Base-by-base conservation (phyloP, 2,329 filamentous ascomycete species). In the Aspergillus oerlinghausenensis region DNA sequence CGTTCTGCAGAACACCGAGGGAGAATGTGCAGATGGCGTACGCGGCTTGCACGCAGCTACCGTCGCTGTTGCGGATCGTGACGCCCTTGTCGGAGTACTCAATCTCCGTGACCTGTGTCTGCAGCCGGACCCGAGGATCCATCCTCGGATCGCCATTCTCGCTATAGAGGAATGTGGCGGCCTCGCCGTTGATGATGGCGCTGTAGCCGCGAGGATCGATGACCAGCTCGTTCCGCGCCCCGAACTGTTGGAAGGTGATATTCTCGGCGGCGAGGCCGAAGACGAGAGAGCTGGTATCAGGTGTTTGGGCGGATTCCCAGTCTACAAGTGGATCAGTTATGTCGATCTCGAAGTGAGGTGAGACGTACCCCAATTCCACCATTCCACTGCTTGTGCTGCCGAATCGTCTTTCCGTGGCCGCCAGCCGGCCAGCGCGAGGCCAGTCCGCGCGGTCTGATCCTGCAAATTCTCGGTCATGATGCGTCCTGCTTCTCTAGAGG, bases 1-100 rank as follows among this genome's bases (percentile, higher is more conserved):
- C 77, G 59, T 84, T 82, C 65, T 89, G 87, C 1, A 89, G 74
- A 0, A 89, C 86, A 1, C 87, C 87, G 0, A 89, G 71, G 0
- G 84, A 87, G 68, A 90, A 88, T 0, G 86, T 89, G 63, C 80
- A 82, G 58, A 89, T 81, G 1, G 85, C 86, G 60, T 86, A 85
- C 6, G 82, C 80, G 1, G 85, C 85, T 49, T 77, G 69, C 21
- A 87, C 73, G 61, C 85, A 87, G 54, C 71, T 78, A 1, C 82
- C 84, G 55, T 85, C 79, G 2, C 77, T 70, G 26, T 78, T 81
- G 50, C 75, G 69, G 10, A 88, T 71, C 0, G 74, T 82, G 1
- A 88, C 84, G 3, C 80, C 79, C 1, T 77, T 63, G 3, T 78
- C 65, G 0, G 75, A 76, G 65, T 87, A 85, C 4, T 74, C 70